These are phyloP conservation scores for Bacterosira constricta DNA, from an alignment of 108 stramenopile genomes.

Conservation along the genomic window DNA sequence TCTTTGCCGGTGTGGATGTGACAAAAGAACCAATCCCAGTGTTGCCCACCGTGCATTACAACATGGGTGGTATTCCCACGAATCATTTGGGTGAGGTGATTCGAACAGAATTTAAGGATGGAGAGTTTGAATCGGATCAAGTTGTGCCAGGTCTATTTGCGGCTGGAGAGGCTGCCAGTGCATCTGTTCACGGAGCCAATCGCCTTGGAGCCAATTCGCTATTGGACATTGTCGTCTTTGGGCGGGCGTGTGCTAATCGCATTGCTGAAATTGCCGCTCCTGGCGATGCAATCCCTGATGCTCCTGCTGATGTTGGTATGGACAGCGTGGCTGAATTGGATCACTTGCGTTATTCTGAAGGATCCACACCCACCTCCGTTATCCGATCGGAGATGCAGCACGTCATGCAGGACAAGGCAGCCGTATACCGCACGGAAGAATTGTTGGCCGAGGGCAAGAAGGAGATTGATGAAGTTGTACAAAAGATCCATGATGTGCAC, in stretches of 20 bases:
- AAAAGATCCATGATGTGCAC: constrained; percentile 85
- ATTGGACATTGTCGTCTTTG: constrained; percentile 99
- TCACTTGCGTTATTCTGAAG: constrained; percentile 84
- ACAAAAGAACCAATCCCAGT: constrained; percentile 99
- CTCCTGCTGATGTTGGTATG: constrained; percentile 85
- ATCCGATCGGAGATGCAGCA: constrained; percentile 94
- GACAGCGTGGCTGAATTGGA: constrained; percentile 89
- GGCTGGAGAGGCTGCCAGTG: constrained; percentile 98
- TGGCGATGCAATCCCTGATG: constrained; percentile 77
- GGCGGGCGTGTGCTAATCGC: constrained; percentile 95
- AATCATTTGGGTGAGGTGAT: constrained; percentile 97
- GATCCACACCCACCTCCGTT: constrained; percentile 82
- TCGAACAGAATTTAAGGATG: constrained; percentile 81
- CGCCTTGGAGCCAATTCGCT: constrained; percentile 98
- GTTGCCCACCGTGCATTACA: constrained; percentile 93
- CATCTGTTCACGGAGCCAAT: constrained; percentile 99
- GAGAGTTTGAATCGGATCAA: constrained; percentile 63
- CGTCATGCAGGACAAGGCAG: constrained; percentile 99
- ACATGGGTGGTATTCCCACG: constrained; percentile 95
- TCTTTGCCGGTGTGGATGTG: constrained; percentile 99
- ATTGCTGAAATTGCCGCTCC: constrained; percentile 96
- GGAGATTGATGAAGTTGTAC: constrained; percentile 90
- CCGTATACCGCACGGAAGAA: constrained; percentile 95
- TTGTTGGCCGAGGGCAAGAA: constrained; percentile 82
- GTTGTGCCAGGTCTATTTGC: constrained; percentile 98